Conservation (phyloP, 306 rosid species). For the Glycine latifolia region DNA sequence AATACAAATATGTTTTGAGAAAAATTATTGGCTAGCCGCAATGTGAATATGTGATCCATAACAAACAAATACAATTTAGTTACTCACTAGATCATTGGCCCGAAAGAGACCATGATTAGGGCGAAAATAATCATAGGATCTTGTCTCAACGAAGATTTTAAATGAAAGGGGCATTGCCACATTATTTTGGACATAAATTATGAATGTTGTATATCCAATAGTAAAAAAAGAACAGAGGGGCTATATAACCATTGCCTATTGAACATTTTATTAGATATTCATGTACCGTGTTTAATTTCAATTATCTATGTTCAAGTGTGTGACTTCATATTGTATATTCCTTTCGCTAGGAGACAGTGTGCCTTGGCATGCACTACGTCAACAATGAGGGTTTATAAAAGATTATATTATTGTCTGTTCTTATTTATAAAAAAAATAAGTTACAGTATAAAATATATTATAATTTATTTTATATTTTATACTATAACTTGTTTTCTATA, state of each 20-base stretch:
- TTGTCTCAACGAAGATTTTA: constrained; percentile 1
- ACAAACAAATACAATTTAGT: background rate
- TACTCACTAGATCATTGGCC: background rate
- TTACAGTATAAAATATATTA: too few species aligned
- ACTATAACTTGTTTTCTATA: too few species aligned
- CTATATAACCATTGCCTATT: background rate
- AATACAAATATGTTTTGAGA: background rate
- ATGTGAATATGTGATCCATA: constrained; percentile 1
- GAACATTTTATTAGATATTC: constrained; percentile 20
- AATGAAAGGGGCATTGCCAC: background rate
- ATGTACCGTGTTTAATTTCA: background rate
- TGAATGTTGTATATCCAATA: background rate
- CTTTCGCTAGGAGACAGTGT: background rate
- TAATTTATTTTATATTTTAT: too few species aligned
- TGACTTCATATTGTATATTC: background rate
- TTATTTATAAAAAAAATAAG: too few species aligned
- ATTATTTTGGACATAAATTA: constrained; percentile 26
- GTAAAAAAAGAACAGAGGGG: constrained; percentile 40
- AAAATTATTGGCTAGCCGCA: constrained; percentile 33
- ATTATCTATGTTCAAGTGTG: background rate
- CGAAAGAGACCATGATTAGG: constrained; percentile 7
- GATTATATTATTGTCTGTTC: background rate
- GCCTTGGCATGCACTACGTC: background rate
- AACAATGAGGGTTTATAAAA: background rate
- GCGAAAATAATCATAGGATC: background rate